Evolutionary conservation across 2,329 filamentous ascomycete species (phyloP), one percentile per base, ranked within the genome.

Genomic region (Pleoardoris graminearum): DNA sequence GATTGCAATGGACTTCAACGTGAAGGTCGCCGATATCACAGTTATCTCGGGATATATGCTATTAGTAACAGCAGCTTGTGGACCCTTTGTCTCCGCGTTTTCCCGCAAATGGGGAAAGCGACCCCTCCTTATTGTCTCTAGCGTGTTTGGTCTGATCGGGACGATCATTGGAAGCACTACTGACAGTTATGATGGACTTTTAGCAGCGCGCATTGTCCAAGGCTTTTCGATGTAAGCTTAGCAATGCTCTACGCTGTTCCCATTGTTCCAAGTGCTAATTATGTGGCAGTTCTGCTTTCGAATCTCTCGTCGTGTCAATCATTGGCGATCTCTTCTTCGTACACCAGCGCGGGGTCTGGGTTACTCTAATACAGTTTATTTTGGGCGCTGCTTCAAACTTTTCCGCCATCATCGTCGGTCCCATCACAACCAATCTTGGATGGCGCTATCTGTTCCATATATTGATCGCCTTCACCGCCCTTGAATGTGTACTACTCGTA

Each of bases 371-470:
- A 43, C 67, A 70, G 36, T 74, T 74, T 59, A 68, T 71, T 21
- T 53, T 74, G 10, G 67, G 65, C 5, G 68, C 68, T 7, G 63
- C 69, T 7, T 72, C 69, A 5, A 74, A 74, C 50, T 69, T 71
- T 46, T 66, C 64, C 11, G 68, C 70, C 45, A 66, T 73, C 36
- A 70, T 74, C 36, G 67, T 69, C 8, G 71, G 70, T 3, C 67
- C 69, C 7, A 72, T 74, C 32, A 61, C 66, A 21, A 61, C 56
- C 2, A 68, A 70, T 16, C 65, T 73, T 6, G 70, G 71, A 23
- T 74, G 70, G 71, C 62, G 61, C 37, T 74, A 71, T 51, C 75
- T 79, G 0, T 77, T 80, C 57, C 73, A 78, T 32, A 77, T 79
- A 53, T 76, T 79, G 23, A 75, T 75, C 44, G 76, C 79, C 29